These are phyloP conservation scores for Termitomyces sp. DNA, from an alignment of 768 basidiomycete species.

Conservation along the genomic window DNA sequence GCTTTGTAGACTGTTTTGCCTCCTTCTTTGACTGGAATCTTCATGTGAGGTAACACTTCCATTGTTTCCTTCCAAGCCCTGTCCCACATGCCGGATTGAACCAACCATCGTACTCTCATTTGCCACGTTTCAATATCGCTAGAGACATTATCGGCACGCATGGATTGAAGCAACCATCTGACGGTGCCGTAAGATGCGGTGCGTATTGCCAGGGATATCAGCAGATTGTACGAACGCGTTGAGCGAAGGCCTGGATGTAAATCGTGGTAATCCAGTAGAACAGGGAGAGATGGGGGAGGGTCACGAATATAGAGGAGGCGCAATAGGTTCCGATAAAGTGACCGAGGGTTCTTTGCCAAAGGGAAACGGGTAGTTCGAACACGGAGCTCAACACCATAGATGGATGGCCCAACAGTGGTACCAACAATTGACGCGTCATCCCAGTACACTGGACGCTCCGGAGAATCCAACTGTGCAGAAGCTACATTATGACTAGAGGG, in stretches of 20 bases:
- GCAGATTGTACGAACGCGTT: constrained; percentile 39
- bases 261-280: constrained; percentile 46
- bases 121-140: constrained; percentile 51
- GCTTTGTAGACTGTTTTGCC: constrained; percentile 1
- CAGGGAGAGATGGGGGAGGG: constrained; percentile 25
- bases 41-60: constrained; percentile 10
- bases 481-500: constrained; percentile 14
- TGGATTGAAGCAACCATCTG: constrained; percentile 36
- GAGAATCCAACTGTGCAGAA: background rate
- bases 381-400: background rate
- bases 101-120: constrained; percentile 50
- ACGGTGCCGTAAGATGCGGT: constrained; percentile 42
- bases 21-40: background rate
- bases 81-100: constrained; percentile 51
- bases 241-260: constrained; percentile 30
- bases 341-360: constrained; percentile 21
- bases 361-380: constrained; percentile 14
- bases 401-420: constrained; percentile 1
- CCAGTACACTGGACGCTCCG: constrained; percentile 1
- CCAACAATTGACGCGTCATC: constrained; percentile 10
- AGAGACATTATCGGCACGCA: constrained; percentile 36
- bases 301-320: constrained; percentile 26
- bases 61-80: constrained; percentile 46
- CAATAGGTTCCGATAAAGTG: constrained; percentile 38
- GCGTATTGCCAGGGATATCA: constrained; percentile 44